These are phyloP conservation scores for Amoebophrya sp. DNA, from an alignment of 169 alveolate species.

Conservation along the genomic window DNA sequence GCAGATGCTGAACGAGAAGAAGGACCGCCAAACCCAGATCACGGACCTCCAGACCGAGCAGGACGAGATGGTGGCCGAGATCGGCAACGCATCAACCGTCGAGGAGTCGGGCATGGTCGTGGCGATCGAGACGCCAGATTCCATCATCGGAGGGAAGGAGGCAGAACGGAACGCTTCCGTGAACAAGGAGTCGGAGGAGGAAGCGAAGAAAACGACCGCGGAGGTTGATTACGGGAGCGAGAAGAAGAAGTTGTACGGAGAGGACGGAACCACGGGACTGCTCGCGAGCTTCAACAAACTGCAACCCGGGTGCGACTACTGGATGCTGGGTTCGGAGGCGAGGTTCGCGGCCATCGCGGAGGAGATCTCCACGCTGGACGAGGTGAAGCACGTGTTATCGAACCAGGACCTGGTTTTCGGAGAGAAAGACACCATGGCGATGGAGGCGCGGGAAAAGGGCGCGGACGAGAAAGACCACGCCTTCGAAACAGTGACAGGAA, in stretches of 20 bases:
- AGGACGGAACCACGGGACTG: not conserved
- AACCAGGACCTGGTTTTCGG: not conserved
- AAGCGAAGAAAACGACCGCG: not conserved
- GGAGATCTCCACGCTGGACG: not conserved
- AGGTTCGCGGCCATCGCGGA: not conserved
- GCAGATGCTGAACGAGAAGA: not conserved
- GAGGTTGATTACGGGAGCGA: not conserved
- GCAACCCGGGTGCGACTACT: not conserved
- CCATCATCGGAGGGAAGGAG: not conserved
- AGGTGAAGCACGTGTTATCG: not conserved
- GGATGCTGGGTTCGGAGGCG: not conserved
- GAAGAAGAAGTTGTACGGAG: not conserved
- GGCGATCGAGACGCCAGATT: not conserved
- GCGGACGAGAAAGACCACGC: not conserved
- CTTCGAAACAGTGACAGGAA: not conserved
- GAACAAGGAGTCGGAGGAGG: not conserved
- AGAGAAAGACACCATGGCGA: not conserved
- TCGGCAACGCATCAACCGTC: not conserved
- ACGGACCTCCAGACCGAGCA: not conserved
- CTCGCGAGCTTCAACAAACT: not conserved
- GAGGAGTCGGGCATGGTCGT: not conserved
- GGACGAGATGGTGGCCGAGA: not conserved
- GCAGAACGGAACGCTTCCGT: not conserved
- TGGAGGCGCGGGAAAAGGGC: not conserved
- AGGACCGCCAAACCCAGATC: not conserved